Percentiles rank a stretch among this genome's conserved stretches.
Evolutionary conservation across 1,284 basidiomycete genomes (phyloP).

Genomic region (Heterobasidion occidentale): DNA sequence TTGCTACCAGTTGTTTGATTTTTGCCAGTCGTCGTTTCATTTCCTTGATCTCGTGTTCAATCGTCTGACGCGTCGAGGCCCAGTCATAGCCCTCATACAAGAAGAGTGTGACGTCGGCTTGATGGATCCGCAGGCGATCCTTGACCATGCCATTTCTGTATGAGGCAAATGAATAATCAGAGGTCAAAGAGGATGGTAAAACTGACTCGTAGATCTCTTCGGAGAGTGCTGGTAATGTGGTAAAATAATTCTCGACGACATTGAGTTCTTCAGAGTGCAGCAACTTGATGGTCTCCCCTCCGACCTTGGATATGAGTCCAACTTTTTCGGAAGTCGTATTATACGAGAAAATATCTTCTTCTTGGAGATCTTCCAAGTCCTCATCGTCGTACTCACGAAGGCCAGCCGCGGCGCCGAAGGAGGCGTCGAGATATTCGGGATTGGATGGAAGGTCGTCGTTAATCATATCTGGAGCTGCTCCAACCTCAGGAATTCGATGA

Average conservation of each 20-base stretch:
- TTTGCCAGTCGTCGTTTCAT: slow-evolving; percentile 84
- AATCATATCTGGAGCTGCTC: slow-evolving; percentile 81
- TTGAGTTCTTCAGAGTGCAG: slow-evolving; percentile 50
- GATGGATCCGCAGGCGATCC: slow-evolving; percentile 46
- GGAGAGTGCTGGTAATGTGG: slow-evolving; percentile 49
- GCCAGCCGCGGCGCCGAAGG: slow-evolving; percentile 72
- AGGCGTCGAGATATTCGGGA: slow-evolving; percentile 78
- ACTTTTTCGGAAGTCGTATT: slow-evolving; percentile 20
- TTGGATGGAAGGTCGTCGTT: slow-evolving; percentile 89
- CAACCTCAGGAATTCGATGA: slow-evolving; percentile 61
- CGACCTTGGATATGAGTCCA: slow-evolving; percentile 55
- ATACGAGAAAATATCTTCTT: slow-evolving; percentile 27
- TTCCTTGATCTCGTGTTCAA: slow-evolving; percentile 84
- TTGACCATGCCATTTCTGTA: slow-evolving; percentile 5
- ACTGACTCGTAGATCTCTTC: slow-evolving; percentile 41
- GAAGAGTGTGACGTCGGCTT: slow-evolving; percentile 58
- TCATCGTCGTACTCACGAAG: slow-evolving; percentile 64
- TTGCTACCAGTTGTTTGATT: slow-evolving; percentile 91
- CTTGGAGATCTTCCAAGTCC: slow-evolving; percentile 60
- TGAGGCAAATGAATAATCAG: slow-evolving; percentile 1
- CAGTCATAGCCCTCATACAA: slow-evolving; percentile 96
- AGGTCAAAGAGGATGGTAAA: neutral
- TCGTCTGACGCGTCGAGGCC: slow-evolving; percentile 74
- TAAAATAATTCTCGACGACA: slow-evolving; percentile 67
- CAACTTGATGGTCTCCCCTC: slow-evolving; percentile 83